Base-by-base conservation (phyloP, 2,329 filamentous ascomycete genomes). In the Didymella pomorum region DNA sequence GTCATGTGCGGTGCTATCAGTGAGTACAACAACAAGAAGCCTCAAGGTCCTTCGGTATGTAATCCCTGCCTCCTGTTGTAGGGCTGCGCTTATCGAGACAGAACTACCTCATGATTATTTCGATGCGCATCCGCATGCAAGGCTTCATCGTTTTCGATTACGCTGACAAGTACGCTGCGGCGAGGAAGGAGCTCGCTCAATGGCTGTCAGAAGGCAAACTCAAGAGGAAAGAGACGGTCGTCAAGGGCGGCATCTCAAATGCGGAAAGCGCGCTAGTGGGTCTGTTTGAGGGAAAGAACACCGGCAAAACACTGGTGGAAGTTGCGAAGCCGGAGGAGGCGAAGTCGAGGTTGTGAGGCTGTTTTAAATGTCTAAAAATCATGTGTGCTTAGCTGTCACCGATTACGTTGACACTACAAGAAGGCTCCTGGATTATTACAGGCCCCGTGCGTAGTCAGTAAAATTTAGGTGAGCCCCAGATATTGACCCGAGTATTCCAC, bases 111-210 rank as follows among this genome's bases (percentile, higher is more conserved):
- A 78, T 79, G 72, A 66, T 82, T 52, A 76, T 71, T 33, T 58
- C 62, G 33, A 83, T 81, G 73, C 73, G 80, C 21, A 73, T 82
- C 35, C 72, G 72, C 18, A 77, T 83, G 66, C 72, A 78, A 61
- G 80, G 81, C 4, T 93, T 93, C 76, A 88, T 93, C 61, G 84
- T 92, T 47, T 85, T 90, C 54, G 90, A 93, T 73, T 91, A 83
- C 69, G 76, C 74, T 4, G 78, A 83, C 51, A 81, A 88, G 68
- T 90, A 84, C 71, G 70, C 81, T 0, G 73, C 78, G 41, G 90
- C 88, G 0, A 77, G 84, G 64, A 79, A 83, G 70, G 82, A 92
- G 66, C 78, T 93, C 14, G 82, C 83, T 1, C 75, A 84, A 62
- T 93, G 90, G 89, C 72, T 92, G n/a, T 79, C 80, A 2, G 86